Base-by-base conservation (phyloP, 2,329 filamentous ascomycete species). In the Pleoardoris graminearum region DNA sequence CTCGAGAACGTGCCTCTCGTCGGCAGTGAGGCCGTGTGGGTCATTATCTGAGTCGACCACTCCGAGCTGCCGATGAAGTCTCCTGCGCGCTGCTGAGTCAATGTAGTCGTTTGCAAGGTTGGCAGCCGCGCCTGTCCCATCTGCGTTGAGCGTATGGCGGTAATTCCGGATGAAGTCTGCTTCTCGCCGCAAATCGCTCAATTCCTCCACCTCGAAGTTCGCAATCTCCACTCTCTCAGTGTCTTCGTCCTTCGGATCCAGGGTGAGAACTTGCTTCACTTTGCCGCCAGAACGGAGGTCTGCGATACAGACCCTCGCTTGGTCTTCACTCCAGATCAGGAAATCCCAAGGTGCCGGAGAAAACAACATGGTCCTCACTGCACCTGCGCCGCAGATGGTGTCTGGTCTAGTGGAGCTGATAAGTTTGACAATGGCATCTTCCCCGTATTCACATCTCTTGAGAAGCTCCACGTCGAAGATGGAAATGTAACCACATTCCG, bases 251-350 rank as follows among this genome's bases (percentile, higher is more conserved):
- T 83, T 79, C 12, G 79, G 77, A 59, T 86, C 82, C 36, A 93
- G 78, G 23, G 82, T 76, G 25, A 94, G 77, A 27, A 88, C 81
- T 68, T 94, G 90, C 39, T 86, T 84, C 46, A 84, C 80, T 41
- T 81, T 77, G 56, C 90, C 85, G 19, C 86, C 83, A 60, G 79
- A 82, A 25, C 89, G 82, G 44, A 90, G 75, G 71, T 94, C 90
- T 4, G 87, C 87, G 33, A 93, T 79, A 32, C 88, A 90, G 14
- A 92, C 79, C 50, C 85, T 81, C 3, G 87, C 89, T 57, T 89
- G 87, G 64, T 96, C 90, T 73, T 99, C 94, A 7, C 91, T 90
- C 92, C 94, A 97, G 6, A 95, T 89, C 35, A 99, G 78, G 16
- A 99, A 82, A 68, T 97, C 93, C 79, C 88, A 93, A 0, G 92